Conservation (phyloP, 768 basidiomycete species). For the Termitomyces titanicus region DNA sequence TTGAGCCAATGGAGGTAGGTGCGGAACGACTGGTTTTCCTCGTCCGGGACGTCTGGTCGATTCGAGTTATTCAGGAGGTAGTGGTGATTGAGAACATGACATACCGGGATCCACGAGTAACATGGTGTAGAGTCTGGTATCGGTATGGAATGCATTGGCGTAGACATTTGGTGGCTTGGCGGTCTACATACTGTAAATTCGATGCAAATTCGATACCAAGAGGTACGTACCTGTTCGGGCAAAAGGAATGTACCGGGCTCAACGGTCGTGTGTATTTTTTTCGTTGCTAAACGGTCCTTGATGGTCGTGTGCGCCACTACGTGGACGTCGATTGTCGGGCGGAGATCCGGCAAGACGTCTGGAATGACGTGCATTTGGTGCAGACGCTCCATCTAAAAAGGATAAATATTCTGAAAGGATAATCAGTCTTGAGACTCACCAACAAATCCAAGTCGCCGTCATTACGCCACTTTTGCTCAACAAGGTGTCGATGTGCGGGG, state of each 20-base stretch:
- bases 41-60: slow-evolving; percentile 75
- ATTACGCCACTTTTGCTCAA: slow-evolving; percentile 83
- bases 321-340: slow-evolving; percentile 72
- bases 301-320: slow-evolving; percentile 42
- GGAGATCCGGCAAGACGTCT: slow-evolving; percentile 71
- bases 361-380: slow-evolving; percentile 91
- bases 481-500: slow-evolving; percentile 70
- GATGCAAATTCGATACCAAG: not conserved
- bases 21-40: slow-evolving; percentile 57
- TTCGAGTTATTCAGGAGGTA: slow-evolving; percentile 4
- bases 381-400: slow-evolving; percentile 81
- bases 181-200: slow-evolving; percentile 42
- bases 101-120: slow-evolving; percentile 85
- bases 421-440: slow-evolving; percentile 40
- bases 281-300: slow-evolving; percentile 26
- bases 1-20: slow-evolving; percentile 85
- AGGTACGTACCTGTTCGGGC: slow-evolving; percentile 59
- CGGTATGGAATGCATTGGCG: slow-evolving; percentile 78
- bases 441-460: slow-evolving; percentile 82
- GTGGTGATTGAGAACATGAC: slow-evolving; percentile 7
- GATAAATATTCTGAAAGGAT: not conserved
- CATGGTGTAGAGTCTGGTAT: slow-evolving; percentile 81
- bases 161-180: slow-evolving; percentile 58
- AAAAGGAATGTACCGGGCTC: slow-evolving; percentile 69
- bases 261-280: slow-evolving; percentile 40